Evolutionary conservation across 257 asterid species (phyloP), one percentile per base, ranked within the genome.

Genomic region (Osmanthus fragrans): DNA sequence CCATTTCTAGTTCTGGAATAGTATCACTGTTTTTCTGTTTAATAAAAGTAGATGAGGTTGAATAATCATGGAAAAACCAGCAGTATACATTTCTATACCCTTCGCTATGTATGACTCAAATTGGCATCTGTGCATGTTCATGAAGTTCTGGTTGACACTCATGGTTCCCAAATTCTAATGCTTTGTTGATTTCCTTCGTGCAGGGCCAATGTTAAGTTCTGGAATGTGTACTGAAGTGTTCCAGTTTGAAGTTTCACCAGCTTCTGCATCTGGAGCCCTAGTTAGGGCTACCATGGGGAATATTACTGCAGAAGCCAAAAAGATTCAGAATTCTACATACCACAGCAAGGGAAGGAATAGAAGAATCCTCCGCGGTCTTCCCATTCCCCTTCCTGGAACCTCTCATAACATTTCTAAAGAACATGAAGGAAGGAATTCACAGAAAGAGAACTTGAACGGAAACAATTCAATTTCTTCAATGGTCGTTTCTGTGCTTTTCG

Each of bases 201-300:
- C 89, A 96, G 98, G 97, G 54, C 97, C 98, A 56, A 89, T 96
- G 97, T 81, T 96, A 80, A 93, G 96, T 47, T 88, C 97, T 2
- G 99, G 97, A 75, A 88, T 91, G 99, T 96, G 99, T 79, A 90
- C 91, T 13, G 98, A 96, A 84, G 99, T 93, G 21, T 96, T 96
- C 95, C 97, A 93, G 87, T 96, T 96, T 45, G 98, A 96, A 7
- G 89, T 85, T 4, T 93, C 97, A 65, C 89, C 94, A 33, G 89
- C 90, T 68, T 75, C 90, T n/a, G 73, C 88, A 16, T 78, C 91
- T n/a, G 91, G 91, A 80, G 93, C 92, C 86, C 89, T 94, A 66
- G 87, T 92, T 76, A 90, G 91, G 18, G 92, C 96, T 51, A 19
- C 86, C 29, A 33, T 84, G 42, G 82, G 87, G 84, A 89, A 96